phyloP scores from a whole-genome alignment of 495 filamentous ascomycete genomes.

The Clavariopsis aquatica region DNA sequence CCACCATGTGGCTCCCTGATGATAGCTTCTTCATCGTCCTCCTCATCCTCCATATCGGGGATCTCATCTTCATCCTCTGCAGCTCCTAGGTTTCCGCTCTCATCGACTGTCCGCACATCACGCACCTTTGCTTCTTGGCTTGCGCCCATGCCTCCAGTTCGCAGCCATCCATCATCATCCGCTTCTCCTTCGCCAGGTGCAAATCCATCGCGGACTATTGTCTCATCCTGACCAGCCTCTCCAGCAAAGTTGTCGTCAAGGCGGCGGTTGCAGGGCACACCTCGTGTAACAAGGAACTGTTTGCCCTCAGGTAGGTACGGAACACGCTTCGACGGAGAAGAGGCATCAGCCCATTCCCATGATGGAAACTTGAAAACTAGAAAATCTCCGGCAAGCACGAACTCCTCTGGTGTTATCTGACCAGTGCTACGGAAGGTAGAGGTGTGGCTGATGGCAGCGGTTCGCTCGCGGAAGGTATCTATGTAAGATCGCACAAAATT shows the following conservation, averaged over 20 bases:
- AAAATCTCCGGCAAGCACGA: slow-evolving; percentile 93
- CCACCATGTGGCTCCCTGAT: slow-evolving; percentile 71
- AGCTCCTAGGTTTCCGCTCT: slow-evolving; percentile 74
- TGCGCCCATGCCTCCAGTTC: slow-evolving; percentile 74
- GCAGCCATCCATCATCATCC: slow-evolving; percentile 85
- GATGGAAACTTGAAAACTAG: slow-evolving; percentile 99
- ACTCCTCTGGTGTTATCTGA: slow-evolving; percentile 97
- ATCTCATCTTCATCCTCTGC: slow-evolving; percentile 76
- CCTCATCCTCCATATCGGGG: slow-evolving; percentile 97
- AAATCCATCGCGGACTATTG: slow-evolving; percentile 76
- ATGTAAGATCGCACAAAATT: slow-evolving; percentile 40
- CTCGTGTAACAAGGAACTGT: slow-evolving; percentile 92
- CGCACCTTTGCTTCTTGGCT: slow-evolving; percentile 70
- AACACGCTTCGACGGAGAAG: slow-evolving; percentile 71
- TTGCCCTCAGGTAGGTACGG: slow-evolving; percentile 83
- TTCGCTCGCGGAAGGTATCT: slow-evolving; percentile 70
- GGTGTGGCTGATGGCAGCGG: slow-evolving; percentile 81
- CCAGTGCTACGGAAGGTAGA: slow-evolving; percentile 93
- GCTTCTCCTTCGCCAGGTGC: slow-evolving; percentile 52
- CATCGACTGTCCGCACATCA: slow-evolving; percentile 85
- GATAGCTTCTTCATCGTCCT: slow-evolving; percentile 96
- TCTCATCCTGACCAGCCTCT: slow-evolving; percentile 79
- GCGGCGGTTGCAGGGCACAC: slow-evolving; percentile 87
- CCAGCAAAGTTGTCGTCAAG: slow-evolving; percentile 92
- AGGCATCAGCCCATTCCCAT: slow-evolving; percentile 95